Evolutionary conservation across 208 protist genomes (phyloP).

Genomic region (Crithidia bombi): DNA sequence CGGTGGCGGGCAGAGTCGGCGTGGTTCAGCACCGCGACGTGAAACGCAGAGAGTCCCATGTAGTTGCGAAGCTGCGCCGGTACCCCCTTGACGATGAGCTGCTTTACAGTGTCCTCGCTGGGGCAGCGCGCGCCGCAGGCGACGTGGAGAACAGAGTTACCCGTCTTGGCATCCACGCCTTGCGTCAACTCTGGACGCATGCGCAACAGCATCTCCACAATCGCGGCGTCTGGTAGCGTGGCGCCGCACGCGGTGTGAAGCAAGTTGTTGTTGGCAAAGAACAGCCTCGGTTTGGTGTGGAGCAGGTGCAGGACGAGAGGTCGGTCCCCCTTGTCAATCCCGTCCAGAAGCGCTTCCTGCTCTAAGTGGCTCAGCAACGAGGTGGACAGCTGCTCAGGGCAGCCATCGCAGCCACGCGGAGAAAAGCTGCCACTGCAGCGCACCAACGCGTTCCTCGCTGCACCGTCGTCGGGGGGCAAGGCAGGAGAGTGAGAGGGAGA

Average conservation of each 20-base stretch:
- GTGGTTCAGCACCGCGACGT: conserved; percentile 44
- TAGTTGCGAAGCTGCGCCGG: conserved; percentile 18
- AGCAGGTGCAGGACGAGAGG: conserved; percentile 37
- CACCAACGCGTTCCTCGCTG: neutral
- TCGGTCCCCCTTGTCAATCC: conserved; percentile 38
- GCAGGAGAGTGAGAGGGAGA: neutral
- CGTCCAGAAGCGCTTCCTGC: conserved; percentile 32
- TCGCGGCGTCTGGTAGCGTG: neutral
- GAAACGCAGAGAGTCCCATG: conserved; percentile 47
- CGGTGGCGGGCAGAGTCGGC: conserved; percentile 25
- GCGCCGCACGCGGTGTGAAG: conserved; percentile 45
- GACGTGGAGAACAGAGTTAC: conserved; percentile 51
- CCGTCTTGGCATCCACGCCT: conserved; percentile 41
- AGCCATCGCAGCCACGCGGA: neutral
- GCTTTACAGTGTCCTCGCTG: conserved; percentile 27
- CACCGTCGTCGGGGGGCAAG: neutral
- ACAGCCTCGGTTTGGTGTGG: conserved; percentile 22
- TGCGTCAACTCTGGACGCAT: conserved; percentile 40
- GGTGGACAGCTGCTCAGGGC: neutral
- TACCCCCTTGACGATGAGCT: conserved; percentile 33
- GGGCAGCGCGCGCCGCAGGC: conserved; percentile 40
- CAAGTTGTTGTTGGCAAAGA: conserved; percentile 40
- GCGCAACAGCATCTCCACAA: conserved; percentile 40
- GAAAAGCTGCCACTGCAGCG: neutral
- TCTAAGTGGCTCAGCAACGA: conserved; percentile 16